Percentiles rank a stretch among this genome's conserved stretches.
Evolutionary conservation across 169 alveolate genomes (phyloP).

Genomic region (Plasmodium blacklocki): DNA sequence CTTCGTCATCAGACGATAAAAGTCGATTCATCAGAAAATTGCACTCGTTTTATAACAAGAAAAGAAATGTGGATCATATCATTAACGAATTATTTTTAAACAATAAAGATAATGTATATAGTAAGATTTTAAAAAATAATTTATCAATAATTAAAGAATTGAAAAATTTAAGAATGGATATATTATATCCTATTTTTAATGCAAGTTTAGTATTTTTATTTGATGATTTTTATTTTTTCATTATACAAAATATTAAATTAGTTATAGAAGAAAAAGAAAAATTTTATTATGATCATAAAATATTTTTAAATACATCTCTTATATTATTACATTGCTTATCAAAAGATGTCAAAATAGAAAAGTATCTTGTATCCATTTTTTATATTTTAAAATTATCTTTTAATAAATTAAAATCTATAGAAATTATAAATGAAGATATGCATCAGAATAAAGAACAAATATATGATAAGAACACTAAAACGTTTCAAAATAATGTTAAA

Average conservation of each 20-base stretch:
- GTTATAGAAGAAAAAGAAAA: constrained; percentile 63
- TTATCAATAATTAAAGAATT: constrained; percentile 53
- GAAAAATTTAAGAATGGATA: constrained; percentile 27
- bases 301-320: constrained; percentile 56
- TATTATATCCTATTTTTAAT: constrained; percentile 74
- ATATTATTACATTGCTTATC: constrained; percentile 42
- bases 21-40: constrained; percentile 31
- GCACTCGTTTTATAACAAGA: constrained; percentile 15
- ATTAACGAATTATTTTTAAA: constrained; percentile 34
- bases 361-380: constrained; percentile 71
- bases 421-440: constrained; percentile 20
- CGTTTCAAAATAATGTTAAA: constrained; percentile 34
- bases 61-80: constrained; percentile 19
- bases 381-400: constrained; percentile 53
- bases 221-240: constrained; percentile 72
- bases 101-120: constrained; percentile 71
- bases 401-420: constrained; percentile 33
- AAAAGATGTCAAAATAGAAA: constrained; percentile 72
- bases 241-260: constrained; percentile 72
- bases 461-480: constrained; percentile 33
- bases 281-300: constrained; percentile 19
- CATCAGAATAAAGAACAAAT: neutral
- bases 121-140: constrained; percentile 71
- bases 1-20: neutral
- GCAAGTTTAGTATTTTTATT: constrained; percentile 67